Evolutionary conservation across 805 yeast genomes (phyloP).

Genomic region (Wickerhamomyces sydowiorum): DNA sequence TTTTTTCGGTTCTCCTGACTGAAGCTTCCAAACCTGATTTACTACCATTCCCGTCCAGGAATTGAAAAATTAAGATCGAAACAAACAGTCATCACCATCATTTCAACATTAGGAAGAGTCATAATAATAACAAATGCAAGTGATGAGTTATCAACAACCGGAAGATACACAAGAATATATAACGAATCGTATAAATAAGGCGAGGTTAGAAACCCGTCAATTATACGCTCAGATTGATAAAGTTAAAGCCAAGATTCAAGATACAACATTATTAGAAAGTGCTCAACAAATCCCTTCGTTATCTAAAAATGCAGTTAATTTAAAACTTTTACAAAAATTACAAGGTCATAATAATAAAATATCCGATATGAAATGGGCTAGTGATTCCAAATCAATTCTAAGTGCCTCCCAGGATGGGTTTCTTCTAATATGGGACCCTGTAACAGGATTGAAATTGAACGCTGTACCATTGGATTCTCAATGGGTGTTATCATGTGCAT

Average conservation of each 20-base stretch:
- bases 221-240: conserved; percentile 46
- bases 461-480: conserved; percentile 70
- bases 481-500: conserved; percentile 75
- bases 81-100: too few species aligned
- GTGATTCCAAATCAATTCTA: conserved; percentile 51
- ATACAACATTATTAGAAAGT: conserved; percentile 38
- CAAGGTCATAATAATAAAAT: conserved; percentile 67
- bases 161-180: conserved; percentile 9
- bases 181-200: conserved; percentile 24
- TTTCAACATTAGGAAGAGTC: not conserved
- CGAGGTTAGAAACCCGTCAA: conserved; percentile 39
- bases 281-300: conserved; percentile 19
- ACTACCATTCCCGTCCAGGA: too few species aligned
- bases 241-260: conserved; percentile 36
- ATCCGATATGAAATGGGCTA: conserved; percentile 62
- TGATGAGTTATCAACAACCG: not conserved
- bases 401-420: conserved; percentile 87
- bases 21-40: too few species aligned
- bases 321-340: conserved; percentile 31
- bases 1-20: too few species aligned
- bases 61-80: too few species aligned
- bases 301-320: conserved; percentile 19
- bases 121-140: conserved; percentile 1
- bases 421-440: conserved; percentile 77
- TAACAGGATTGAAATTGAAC: conserved; percentile 61